Evolutionary conservation across 257 asterid species (phyloP).

Genomic region (Salvia splendens): DNA sequence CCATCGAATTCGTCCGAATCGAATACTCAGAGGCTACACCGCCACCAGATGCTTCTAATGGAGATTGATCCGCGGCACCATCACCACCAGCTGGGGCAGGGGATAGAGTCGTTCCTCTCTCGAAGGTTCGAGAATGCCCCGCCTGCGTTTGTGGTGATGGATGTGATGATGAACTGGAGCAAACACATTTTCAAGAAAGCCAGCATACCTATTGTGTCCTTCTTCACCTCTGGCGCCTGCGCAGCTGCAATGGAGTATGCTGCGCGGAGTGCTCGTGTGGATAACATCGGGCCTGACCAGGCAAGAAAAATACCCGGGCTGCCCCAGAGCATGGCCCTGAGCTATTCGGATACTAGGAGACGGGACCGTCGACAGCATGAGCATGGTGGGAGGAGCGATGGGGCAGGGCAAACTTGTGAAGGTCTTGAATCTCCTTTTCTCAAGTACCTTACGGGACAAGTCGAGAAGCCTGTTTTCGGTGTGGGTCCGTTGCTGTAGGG

Average conservation of each 20-base stretch:
- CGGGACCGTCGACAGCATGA: conserved; percentile 15
- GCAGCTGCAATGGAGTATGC: conserved; percentile 65
- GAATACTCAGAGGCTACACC: conserved; percentile 26
- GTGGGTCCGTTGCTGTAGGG: conserved; percentile 72
- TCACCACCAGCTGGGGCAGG: conserved; percentile 43
- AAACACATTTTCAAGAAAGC: conserved; percentile 50
- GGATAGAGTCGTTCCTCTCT: conserved; percentile 48
- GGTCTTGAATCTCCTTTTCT: conserved; percentile 57
- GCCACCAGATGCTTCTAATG: not conserved
- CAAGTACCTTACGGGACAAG: conserved; percentile 40
- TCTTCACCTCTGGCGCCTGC: conserved; percentile 69
- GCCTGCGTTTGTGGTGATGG: conserved; percentile 62
- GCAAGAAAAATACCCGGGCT: conserved; percentile 44
- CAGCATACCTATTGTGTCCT: conserved; percentile 47
- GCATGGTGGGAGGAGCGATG: conserved; percentile 2
- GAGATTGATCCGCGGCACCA: conserved; percentile 16
- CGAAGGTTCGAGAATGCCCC: conserved; percentile 34
- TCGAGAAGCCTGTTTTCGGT: conserved; percentile 50
- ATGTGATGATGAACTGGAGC: conserved; percentile 79
- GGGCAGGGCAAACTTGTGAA: conserved; percentile 48
- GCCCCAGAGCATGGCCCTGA: conserved; percentile 53
- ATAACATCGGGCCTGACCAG: conserved; percentile 46
- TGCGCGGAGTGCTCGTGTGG: conserved; percentile 52
- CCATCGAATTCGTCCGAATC: conserved; percentile 36
- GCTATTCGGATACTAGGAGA: conserved; percentile 44